A percentile compares a stretch with the other conserved stretches of the same genome.
phyloP scores from a whole-genome alignment of 306 rosid genomes.

The Cicer cuneatum region DNA sequence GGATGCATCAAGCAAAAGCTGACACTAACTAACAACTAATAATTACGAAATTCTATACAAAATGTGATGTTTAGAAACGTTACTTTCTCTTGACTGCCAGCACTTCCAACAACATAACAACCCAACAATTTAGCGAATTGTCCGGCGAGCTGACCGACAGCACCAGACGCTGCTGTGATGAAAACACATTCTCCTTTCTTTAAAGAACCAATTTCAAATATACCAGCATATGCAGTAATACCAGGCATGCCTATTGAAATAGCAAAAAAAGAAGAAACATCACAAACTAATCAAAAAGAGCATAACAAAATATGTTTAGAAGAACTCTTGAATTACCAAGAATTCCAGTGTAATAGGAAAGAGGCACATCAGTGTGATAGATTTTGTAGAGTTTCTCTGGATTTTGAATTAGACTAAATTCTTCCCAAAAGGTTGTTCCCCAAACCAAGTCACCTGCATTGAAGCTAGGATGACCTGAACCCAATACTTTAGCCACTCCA shows the following conservation, averaged over 20 bases:
- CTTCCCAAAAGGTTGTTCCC: slow-evolving; percentile 75
- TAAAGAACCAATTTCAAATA: slow-evolving; percentile 32
- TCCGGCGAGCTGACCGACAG: slow-evolving; percentile 50
- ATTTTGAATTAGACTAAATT: slow-evolving; percentile 51
- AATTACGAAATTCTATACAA: slow-evolving; percentile 6
- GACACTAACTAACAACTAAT: not conserved
- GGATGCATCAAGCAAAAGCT: not conserved
- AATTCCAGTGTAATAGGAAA: slow-evolving; percentile 68
- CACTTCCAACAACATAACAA: slow-evolving; percentile 52
- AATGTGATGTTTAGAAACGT: not conserved
- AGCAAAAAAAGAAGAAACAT: not conserved
- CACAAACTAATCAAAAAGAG: not conserved
- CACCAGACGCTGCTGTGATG: slow-evolving; percentile 50
- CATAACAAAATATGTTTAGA: not conserved
- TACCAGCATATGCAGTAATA: slow-evolving; percentile 43
- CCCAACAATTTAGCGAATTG: slow-evolving; percentile 46
- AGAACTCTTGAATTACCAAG: slow-evolving; percentile 54
- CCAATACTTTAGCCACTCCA: slow-evolving; percentile 61
- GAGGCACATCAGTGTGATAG: slow-evolving; percentile 64
- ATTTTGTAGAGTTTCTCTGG: slow-evolving; percentile 54
- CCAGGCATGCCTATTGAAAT: slow-evolving; percentile 49
- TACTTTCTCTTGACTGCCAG: slow-evolving; percentile 47
- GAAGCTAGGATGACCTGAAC: slow-evolving; percentile 59
- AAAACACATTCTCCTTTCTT: slow-evolving; percentile 45
- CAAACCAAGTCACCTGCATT: slow-evolving; percentile 64